These are phyloP conservation scores for Entophlyctis luteolus DNA, from an alignment of 192 early-diverging fungal genomes.

Conservation along the genomic window DNA sequence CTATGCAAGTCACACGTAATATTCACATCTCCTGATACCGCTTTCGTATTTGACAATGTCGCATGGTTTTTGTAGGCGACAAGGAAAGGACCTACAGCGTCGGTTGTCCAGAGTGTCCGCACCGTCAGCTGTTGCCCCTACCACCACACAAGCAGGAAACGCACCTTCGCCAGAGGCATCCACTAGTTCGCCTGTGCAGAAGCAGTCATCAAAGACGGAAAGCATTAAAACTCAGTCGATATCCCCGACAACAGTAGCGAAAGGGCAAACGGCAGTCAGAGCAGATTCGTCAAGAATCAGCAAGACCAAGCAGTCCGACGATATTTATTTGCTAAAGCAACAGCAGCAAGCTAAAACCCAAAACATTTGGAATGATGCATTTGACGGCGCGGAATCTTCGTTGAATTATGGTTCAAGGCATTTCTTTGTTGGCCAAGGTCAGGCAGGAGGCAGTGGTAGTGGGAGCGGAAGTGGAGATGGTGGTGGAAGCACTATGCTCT, in stretches of 20 bases:
- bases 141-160: background rate
- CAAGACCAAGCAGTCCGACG: background rate
- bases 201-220: background rate
- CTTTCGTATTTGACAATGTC: too few relatives aligned
- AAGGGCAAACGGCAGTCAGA: too few relatives aligned
- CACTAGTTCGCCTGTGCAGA: background rate
- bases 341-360: background rate
- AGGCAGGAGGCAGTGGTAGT: background rate
- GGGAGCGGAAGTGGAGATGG: too few relatives aligned
- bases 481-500: too few relatives aligned
- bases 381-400: background rate
- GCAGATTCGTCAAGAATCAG: too few relatives aligned
- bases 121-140: constrained; percentile 13
- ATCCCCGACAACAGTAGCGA: too few relatives aligned
- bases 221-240: too few relatives aligned
- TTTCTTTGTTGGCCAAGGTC: constrained; percentile 39
- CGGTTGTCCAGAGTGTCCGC: too few relatives aligned
- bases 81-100: constrained; percentile 63
- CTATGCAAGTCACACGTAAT: constrained; percentile 56
- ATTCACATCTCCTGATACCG: too few relatives aligned
- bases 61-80: constrained; percentile 24
- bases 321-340: background rate
- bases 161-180: background rate
- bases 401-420: constrained; percentile 33
- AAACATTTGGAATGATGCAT: constrained; percentile 1